phyloP scores from a whole-genome alignment of 345 rosid genomes.

The Clarkia xantiana region DNA sequence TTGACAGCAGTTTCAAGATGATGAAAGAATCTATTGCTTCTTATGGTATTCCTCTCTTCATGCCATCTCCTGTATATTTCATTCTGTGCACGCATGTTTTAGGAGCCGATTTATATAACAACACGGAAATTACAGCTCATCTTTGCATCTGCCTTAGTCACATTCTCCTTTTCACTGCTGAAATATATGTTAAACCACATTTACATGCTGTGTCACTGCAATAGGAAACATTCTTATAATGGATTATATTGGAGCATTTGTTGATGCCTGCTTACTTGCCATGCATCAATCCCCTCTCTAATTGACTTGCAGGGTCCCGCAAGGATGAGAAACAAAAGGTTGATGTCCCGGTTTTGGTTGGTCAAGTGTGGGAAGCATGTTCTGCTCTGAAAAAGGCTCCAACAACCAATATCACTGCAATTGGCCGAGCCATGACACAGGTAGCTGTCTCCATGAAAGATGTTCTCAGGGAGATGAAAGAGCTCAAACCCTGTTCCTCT shows the following conservation, averaged over 20 bases:
- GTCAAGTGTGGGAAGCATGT: slow-evolving; percentile 87
- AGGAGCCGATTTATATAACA: neutral
- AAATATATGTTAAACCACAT: too few species aligned
- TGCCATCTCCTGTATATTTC: neutral
- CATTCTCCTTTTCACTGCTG: too few species aligned
- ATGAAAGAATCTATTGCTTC: slow-evolving; percentile 54
- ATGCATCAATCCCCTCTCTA: neutral
- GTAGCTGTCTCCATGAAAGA: slow-evolving; percentile 83
- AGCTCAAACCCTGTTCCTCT: slow-evolving; percentile 53
- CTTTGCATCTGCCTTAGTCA: too few species aligned
- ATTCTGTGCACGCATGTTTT: neutral
- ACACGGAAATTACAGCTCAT: too few species aligned
- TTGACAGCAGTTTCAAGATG: slow-evolving; percentile 73
- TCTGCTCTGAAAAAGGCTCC: slow-evolving; percentile 71
- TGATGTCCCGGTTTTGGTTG: slow-evolving; percentile 45
- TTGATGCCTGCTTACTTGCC: neutral
- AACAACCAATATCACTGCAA: slow-evolving; percentile 52
- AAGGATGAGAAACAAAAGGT: slow-evolving; percentile 25
- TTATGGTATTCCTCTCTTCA: slow-evolving; percentile 29
- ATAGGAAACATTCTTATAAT: too few species aligned
- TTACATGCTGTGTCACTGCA: too few species aligned
- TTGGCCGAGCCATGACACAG: slow-evolving; percentile 74
- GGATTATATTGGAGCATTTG: too few species aligned
- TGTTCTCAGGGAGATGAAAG: slow-evolving; percentile 92
- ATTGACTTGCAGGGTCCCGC: slow-evolving; percentile 31